Percentiles rank a stretch among this genome's conserved stretches.
These are phyloP conservation scores for Rhizopogon vesiculosus DNA, from an alignment of 768 basidiomycete species.

Conservation along the genomic window DNA sequence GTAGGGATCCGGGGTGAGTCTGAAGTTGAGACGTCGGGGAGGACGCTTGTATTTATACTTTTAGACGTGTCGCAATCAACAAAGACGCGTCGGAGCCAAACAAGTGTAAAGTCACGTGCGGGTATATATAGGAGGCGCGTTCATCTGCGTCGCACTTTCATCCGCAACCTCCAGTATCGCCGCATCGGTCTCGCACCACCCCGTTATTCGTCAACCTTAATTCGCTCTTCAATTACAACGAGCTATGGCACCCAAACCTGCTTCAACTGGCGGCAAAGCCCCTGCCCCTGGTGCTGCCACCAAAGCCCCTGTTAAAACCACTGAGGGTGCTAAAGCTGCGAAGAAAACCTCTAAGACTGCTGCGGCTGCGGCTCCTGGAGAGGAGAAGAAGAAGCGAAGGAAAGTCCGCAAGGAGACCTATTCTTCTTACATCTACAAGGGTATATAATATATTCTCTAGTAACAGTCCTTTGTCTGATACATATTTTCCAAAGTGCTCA, in stretches of 20 bases:
- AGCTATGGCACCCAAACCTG: constrained; percentile 55
- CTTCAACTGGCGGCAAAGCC: constrained; percentile 72
- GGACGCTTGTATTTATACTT: constrained; percentile 17
- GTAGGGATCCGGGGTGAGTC: not conserved
- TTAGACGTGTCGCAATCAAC: constrained; percentile 20
- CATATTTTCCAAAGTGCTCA: constrained; percentile 55
- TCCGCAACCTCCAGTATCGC: constrained; percentile 15
- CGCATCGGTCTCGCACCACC: not conserved
- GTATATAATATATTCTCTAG: constrained; percentile 29
- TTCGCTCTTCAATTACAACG: not conserved
- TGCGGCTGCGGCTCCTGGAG: constrained; percentile 53
- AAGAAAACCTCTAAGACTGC: constrained; percentile 67
- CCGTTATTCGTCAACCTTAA: not conserved
- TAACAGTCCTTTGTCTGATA: constrained; percentile 1
- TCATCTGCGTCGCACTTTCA: constrained; percentile 4
- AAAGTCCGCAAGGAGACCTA: constrained; percentile 89
- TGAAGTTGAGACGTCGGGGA: not conserved
- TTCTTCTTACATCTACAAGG: constrained; percentile 90
- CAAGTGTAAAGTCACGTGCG: constrained; percentile 26
- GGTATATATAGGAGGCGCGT: constrained; percentile 30
- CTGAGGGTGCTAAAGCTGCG: constrained; percentile 58
- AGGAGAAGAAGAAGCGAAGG: constrained; percentile 85
- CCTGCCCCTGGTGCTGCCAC: constrained; percentile 53
- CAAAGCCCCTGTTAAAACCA: constrained; percentile 60
- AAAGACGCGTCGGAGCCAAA: constrained; percentile 36